Conservation (phyloP, 805 yeast species). For the Lachancea sp. region DNA sequence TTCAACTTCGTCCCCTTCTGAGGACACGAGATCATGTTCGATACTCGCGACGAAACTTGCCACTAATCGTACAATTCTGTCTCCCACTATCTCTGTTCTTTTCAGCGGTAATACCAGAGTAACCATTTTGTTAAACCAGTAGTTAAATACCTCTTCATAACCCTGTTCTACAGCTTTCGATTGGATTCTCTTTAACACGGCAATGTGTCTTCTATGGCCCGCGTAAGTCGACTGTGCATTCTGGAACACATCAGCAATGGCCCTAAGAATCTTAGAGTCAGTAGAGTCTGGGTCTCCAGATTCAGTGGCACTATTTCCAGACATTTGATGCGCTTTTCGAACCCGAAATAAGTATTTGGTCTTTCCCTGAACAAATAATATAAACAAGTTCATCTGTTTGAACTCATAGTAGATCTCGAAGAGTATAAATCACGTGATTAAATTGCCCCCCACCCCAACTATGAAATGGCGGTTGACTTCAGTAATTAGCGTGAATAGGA, state of each 20-base stretch:
- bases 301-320: background rate
- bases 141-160: conserved; percentile 52
- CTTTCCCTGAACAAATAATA: too few species aligned
- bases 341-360: too few species aligned
- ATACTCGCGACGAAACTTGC: conserved; percentile 53
- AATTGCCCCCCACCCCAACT: too few species aligned
- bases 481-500: too few species aligned
- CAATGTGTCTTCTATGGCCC: conserved; percentile 69
- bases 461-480: too few species aligned
- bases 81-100: conserved; percentile 65
- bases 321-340: too few species aligned
- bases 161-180: conserved; percentile 46
- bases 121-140: conserved; percentile 52
- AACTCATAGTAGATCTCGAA: too few species aligned
- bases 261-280: conserved; percentile 34
- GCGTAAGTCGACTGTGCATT: conserved; percentile 70
- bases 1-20: conserved; percentile 25
- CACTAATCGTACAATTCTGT: conserved; percentile 63
- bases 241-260: conserved; percentile 66
- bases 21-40: conserved; percentile 24
- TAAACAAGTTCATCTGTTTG: too few species aligned
- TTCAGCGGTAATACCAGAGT: conserved; percentile 62
- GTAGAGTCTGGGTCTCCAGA: conserved; percentile 3
- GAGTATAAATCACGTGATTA: too few species aligned
- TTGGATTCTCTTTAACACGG: conserved; percentile 55